Conservation (phyloP, 345 rosid species). For the Eucalyptus regnans region DNA sequence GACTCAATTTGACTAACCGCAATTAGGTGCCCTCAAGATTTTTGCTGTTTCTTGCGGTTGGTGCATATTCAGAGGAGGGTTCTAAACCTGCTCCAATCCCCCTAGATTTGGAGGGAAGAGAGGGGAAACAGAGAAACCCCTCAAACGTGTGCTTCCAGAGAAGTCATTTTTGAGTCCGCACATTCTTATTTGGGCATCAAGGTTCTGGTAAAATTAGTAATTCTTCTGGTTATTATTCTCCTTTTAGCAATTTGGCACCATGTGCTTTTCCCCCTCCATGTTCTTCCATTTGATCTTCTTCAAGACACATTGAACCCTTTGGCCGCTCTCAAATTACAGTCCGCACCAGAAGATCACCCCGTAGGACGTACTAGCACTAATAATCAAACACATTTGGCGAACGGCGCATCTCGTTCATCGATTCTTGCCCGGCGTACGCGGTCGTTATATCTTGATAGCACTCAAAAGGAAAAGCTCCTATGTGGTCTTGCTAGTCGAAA, state of each 20-base stretch:
- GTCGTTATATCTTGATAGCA: background rate
- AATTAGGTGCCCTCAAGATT: background rate
- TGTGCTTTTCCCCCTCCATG: background rate
- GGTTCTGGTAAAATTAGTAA: background rate
- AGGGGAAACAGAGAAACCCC: background rate
- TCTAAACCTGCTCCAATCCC: background rate
- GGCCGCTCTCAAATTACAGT: background rate
- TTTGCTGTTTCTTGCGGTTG: background rate
- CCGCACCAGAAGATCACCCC: background rate
- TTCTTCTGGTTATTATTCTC: background rate
- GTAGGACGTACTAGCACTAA: background rate
- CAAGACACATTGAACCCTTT: background rate
- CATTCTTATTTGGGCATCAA: background rate
- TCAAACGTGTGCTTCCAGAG: background rate
- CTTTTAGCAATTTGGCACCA: background rate
- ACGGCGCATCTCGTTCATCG: background rate
- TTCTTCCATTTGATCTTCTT: background rate
- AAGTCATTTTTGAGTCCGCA: background rate
- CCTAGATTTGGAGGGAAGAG: background rate
- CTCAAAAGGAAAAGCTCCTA: background rate
- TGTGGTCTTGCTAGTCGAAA: background rate
- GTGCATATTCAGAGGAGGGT: background rate
- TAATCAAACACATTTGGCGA: background rate
- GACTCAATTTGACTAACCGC: background rate
- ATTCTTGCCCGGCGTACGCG: background rate